Percentiles rank a stretch among this genome's conserved stretches.
Evolutionary conservation across 1,284 basidiomycete genomes (phyloP).

Genomic region (Trichosporon sp.): DNA sequence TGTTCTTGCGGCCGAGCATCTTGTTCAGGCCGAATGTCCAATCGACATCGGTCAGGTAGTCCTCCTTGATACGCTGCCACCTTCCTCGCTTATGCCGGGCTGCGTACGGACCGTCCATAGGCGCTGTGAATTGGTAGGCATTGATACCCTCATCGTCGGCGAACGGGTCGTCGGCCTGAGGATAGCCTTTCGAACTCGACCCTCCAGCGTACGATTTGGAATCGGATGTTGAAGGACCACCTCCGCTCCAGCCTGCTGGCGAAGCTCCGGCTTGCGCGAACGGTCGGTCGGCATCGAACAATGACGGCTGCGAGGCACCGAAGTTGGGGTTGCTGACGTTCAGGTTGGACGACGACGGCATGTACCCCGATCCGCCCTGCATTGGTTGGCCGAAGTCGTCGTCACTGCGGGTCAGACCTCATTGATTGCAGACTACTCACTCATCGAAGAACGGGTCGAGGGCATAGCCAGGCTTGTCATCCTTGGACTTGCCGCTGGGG

Average conservation of each 20-base stretch:
- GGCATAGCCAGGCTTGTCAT: slow-evolving; percentile 31
- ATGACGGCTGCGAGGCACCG: slow-evolving; percentile 28
- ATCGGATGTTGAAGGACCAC: neutral
- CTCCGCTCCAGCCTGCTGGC: slow-evolving; percentile 15
- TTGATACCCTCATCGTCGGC: slow-evolving; percentile 43
- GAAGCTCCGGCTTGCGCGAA: slow-evolving; percentile 27
- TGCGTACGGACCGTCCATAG: slow-evolving; percentile 30
- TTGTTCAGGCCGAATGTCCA: slow-evolving; percentile 45
- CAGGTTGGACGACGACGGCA: slow-evolving; percentile 31
- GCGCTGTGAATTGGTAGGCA: slow-evolving; percentile 41
- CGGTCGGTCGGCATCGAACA: slow-evolving; percentile 32
- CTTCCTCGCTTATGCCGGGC: slow-evolving; percentile 24
- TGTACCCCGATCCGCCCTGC: slow-evolving; percentile 30
- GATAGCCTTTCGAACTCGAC: neutral
- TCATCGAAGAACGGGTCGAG: slow-evolving; percentile 51
- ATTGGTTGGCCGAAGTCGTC: slow-evolving; percentile 39
- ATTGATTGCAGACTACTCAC: slow-evolving; percentile 21
- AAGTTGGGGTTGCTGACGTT: slow-evolving; percentile 20
- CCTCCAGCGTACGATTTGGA: slow-evolving; percentile 1
- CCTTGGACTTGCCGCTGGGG: neutral
- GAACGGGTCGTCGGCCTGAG: slow-evolving; percentile 27
- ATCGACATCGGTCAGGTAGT: slow-evolving; percentile 44
- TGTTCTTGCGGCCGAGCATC: slow-evolving; percentile 39
- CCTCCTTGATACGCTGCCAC: slow-evolving; percentile 39
- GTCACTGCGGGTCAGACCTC: slow-evolving; percentile 31